Evolutionary conservation across 2,329 filamentous ascomycete genomes (phyloP), one percentile per base, ranked within the genome.

Genomic region (Epichloe amarillans): DNA sequence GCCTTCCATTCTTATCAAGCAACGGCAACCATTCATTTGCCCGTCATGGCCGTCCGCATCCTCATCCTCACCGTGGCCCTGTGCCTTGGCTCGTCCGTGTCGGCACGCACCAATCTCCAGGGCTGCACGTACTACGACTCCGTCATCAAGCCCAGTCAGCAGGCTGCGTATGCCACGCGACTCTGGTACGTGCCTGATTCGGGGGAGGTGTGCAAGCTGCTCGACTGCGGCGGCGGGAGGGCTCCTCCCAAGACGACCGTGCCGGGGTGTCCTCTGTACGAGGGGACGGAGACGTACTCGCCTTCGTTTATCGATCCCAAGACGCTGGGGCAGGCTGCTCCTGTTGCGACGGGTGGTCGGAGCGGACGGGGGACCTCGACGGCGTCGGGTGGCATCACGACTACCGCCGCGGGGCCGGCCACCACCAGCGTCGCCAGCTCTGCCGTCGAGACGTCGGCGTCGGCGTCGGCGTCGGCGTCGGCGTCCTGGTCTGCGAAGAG

Each of bases 191-290:
- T 82, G 49, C 80, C 80, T 2, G 79, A 67, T 56, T 79, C 75
- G 17, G 79, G 79, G 61, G 80, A 84, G 68, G 69, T 84, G 61
- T 85, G 82, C 72, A 69, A 70, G 11, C 61, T 78, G 54, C 72
- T 81, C 57, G 82, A 85, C 73, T 85, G 82, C 65, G 82, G 82
- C 52, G 82, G 82, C 56, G 82, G 81, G 50, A 72, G 76, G 44
- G 82, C 80, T 8, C 79, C 76, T 26, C 23, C 79, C 53, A 84
- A 80, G 69, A 79, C 75, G 15, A 75, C 72, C 26, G 75, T 80
- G 21, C 82, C 82, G 1, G 82, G 81, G 2, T 86, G 82, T 60
- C 60, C 64, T 2, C 59, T 51, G 4, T 83, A 83, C 68, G 58
- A 61, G 2, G 80, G 79, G 55, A 79, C 77, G 26, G 74, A 67